These are phyloP conservation scores for Adansonia grandidieri DNA, from an alignment of 441 rosid genomes.

Conservation along the genomic window DNA sequence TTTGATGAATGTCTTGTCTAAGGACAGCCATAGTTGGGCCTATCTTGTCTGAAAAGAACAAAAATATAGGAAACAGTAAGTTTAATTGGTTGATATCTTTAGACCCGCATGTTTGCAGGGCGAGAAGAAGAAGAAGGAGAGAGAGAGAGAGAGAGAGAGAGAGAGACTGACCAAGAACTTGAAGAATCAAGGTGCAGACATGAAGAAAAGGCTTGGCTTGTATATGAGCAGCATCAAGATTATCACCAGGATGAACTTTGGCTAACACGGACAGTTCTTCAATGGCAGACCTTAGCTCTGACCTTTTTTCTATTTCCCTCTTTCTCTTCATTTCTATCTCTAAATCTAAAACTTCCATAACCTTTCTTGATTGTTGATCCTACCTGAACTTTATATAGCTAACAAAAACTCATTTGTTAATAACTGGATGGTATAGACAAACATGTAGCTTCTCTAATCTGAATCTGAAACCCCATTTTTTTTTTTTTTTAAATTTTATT, in stretches of 20 bases:
- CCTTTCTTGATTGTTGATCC: slow-evolving; percentile 11
- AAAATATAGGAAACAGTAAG: slow-evolving; percentile 22
- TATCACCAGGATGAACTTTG: slow-evolving; percentile 42
- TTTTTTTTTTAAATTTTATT: neutral
- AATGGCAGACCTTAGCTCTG: slow-evolving; percentile 75
- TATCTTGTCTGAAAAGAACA: slow-evolving; percentile 76
- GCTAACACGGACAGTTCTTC: slow-evolving; percentile 70
- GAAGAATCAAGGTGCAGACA: slow-evolving; percentile 67
- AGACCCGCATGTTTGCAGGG: slow-evolving; percentile 6
- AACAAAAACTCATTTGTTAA: neutral
- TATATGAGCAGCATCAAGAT: slow-evolving; percentile 40
- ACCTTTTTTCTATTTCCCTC: slow-evolving; percentile 69
- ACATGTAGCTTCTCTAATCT: slow-evolving; percentile 18
- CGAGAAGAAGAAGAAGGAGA: neutral
- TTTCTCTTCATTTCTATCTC: slow-evolving; percentile 60
- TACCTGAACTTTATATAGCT: neutral
- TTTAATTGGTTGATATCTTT: neutral
- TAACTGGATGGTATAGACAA: neutral
- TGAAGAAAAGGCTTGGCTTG: slow-evolving; percentile 68
- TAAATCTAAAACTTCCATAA: neutral
- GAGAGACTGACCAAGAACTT: slow-evolving; percentile 75
- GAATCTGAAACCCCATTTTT: slow-evolving; percentile 9
- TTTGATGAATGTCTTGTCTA: slow-evolving; percentile 82
- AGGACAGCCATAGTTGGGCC: slow-evolving; percentile 97
- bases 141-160: neutral